Evolutionary conservation across 208 protist species (phyloP).

Genomic region (Blechomonas ayalai): DNA sequence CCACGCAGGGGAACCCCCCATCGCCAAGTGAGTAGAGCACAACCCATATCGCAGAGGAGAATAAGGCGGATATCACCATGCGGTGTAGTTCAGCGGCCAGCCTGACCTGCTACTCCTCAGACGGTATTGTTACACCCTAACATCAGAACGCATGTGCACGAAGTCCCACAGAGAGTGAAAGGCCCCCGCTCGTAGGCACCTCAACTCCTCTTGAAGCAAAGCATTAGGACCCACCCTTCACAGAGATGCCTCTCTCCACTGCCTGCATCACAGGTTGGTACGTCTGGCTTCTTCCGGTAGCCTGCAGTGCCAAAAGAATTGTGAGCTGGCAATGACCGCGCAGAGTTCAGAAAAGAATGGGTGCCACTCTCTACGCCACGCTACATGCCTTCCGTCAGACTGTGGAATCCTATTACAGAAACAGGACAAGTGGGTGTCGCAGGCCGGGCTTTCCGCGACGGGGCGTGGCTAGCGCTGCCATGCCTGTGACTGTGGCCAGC

Average conservation of each 20-base stretch:
- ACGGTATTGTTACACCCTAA: too few species aligned
- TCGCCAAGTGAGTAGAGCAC: too few species aligned
- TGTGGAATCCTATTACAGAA: constrained; percentile 68
- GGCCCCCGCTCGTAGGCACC: constrained; percentile 12
- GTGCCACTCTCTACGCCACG: constrained; percentile 32
- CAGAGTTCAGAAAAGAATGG: constrained; percentile 20
- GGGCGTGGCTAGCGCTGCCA: constrained; percentile 1
- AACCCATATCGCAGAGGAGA: too few species aligned
- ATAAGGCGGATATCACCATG: too few species aligned
- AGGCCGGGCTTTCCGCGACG: neutral
- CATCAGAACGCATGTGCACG: too few species aligned
- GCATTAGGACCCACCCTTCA: constrained; percentile 47
- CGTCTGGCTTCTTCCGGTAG: neutral
- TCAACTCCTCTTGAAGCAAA: constrained; percentile 42
- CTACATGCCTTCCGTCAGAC: constrained; percentile 51
- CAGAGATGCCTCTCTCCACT: constrained; percentile 59
- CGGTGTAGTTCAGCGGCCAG: too few species aligned
- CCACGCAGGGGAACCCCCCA: too few species aligned
- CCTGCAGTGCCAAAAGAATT: constrained; percentile 50
- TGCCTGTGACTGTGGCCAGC: neutral
- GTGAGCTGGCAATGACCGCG: constrained; percentile 51
- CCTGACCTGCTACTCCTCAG: too few species aligned
- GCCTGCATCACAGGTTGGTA: constrained; percentile 13
- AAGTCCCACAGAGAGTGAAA: too few species aligned
- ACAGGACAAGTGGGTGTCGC: constrained; percentile 25